These are phyloP conservation scores for Corylus americana DNA, from an alignment of 306 rosid species.

Conservation along the genomic window DNA sequence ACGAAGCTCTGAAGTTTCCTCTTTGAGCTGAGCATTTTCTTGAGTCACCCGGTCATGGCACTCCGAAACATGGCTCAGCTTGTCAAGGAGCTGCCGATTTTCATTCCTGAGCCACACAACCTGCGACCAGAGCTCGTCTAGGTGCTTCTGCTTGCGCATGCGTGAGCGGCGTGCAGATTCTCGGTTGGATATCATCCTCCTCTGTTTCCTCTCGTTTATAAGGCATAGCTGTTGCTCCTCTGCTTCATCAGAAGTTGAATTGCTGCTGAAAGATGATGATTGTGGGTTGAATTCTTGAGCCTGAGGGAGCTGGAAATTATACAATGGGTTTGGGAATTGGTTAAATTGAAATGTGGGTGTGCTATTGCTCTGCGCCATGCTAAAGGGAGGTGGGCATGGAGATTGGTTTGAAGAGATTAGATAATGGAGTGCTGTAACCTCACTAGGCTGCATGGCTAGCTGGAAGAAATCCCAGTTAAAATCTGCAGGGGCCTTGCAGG, in stretches of 20 bases:
- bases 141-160: constrained; percentile 88
- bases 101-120: constrained; percentile 85
- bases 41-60: constrained; percentile 56
- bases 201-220: constrained; percentile 76
- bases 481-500: constrained; percentile 28
- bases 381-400: constrained; percentile 41
- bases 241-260: constrained; percentile 88
- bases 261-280: constrained; percentile 62
- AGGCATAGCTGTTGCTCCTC: constrained; percentile 70
- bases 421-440: constrained; percentile 49
- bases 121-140: constrained; percentile 96
- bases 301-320: constrained; percentile 45
- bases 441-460: constrained; percentile 69
- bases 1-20: constrained; percentile 72
- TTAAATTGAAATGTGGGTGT: constrained; percentile 44
- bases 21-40: constrained; percentile 76
- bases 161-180: constrained; percentile 93
- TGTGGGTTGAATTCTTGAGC: constrained; percentile 56
- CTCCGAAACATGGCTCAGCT: constrained; percentile 66
- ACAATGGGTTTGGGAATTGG: constrained; percentile 42
- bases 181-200: constrained; percentile 94
- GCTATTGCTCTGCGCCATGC: constrained; percentile 34
- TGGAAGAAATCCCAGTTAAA: constrained; percentile 12
- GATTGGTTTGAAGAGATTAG: constrained; percentile 53
- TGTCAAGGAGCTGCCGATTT: constrained; percentile 73